phyloP scores from a whole-genome alignment of 306 rosid species.

The Casuarina equisetifolia region DNA sequence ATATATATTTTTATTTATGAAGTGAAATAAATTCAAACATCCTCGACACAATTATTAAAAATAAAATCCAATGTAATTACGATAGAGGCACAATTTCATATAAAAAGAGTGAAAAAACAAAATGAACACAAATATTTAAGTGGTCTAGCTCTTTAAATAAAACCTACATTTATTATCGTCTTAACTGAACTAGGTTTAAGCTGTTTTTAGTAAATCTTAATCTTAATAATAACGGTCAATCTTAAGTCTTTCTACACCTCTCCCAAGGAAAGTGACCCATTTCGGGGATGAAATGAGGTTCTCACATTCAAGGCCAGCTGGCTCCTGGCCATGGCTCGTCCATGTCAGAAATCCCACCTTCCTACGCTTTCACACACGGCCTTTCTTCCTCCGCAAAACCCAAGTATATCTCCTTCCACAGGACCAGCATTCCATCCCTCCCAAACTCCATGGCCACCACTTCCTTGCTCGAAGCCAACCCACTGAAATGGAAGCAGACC shows the following conservation, averaged over 20 bases:
- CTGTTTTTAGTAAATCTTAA: too few species aligned
- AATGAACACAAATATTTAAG: too few species aligned
- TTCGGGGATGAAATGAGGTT: not conserved
- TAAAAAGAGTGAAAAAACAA: too few species aligned
- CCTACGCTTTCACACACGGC: not conserved
- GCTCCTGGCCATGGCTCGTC: not conserved
- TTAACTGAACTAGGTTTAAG: too few species aligned
- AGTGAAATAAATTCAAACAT: too few species aligned
- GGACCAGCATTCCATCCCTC: not conserved
- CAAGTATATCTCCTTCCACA: not conserved
- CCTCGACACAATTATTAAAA: too few species aligned
- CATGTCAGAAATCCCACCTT: constrained; percentile 1
- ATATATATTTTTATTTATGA: too few species aligned
- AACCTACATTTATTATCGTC: too few species aligned
- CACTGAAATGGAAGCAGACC: constrained; percentile 46
- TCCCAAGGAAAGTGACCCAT: not conserved
- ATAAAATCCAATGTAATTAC: too few species aligned
- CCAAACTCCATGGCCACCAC: constrained; percentile 37
- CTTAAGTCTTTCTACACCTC: not conserved
- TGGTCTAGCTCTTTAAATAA: too few species aligned
- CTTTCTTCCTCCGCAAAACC: not conserved
- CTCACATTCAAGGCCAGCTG: not conserved
- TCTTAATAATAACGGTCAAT: too few species aligned
- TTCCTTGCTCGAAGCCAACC: constrained; percentile 48
- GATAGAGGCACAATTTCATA: too few species aligned